phyloP scores from a whole-genome alignment of 2,329 filamentous ascomycete genomes.

The Lizonia empirigonia region DNA sequence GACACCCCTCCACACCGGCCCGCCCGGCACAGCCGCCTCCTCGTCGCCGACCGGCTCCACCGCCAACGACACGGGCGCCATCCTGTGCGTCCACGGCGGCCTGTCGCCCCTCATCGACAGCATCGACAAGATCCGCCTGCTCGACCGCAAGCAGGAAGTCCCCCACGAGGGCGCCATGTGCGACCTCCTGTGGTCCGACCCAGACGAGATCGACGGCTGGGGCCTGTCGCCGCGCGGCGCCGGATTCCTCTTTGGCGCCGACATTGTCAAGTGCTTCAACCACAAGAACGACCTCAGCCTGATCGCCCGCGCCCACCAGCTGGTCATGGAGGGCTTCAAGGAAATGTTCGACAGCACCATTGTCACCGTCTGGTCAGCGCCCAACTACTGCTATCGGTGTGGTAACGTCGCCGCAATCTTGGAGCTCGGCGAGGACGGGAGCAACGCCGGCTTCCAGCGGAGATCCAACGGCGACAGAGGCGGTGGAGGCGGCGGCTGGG shows the following conservation, averaged over 20 bases:
- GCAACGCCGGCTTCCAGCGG: constrained; percentile 54
- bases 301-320: constrained; percentile 91
- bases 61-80: constrained; percentile 66
- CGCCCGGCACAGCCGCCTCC: constrained; percentile 80
- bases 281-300: constrained; percentile 89
- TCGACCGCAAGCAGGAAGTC: constrained; percentile 95
- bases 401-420: constrained; percentile 81
- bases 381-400: constrained; percentile 68
- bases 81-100: constrained; percentile 94
- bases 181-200: constrained; percentile 96
- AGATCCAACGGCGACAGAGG: constrained; percentile 71
- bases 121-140: constrained; percentile 91
- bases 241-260: constrained; percentile 91
- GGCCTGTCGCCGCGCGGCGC: constrained; percentile 91
- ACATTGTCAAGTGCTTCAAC: constrained; percentile 95
- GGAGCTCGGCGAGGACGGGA: constrained; percentile 84
- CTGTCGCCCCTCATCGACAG: constrained; percentile 89
- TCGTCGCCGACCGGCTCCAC: constrained; percentile 64
- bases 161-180: constrained; percentile 99
- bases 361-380: constrained; percentile 92
- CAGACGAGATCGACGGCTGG: constrained; percentile 98
- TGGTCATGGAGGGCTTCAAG: constrained; percentile 99
- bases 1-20: constrained; percentile 64
- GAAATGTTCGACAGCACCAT: constrained; percentile 93
- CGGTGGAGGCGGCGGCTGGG: constrained; percentile 50